Percentiles rank a stretch among this genome's conserved stretches.
Evolutionary conservation across 179 eudicot genomes (phyloP).

Genomic region (Patellifolia procumbens): DNA sequence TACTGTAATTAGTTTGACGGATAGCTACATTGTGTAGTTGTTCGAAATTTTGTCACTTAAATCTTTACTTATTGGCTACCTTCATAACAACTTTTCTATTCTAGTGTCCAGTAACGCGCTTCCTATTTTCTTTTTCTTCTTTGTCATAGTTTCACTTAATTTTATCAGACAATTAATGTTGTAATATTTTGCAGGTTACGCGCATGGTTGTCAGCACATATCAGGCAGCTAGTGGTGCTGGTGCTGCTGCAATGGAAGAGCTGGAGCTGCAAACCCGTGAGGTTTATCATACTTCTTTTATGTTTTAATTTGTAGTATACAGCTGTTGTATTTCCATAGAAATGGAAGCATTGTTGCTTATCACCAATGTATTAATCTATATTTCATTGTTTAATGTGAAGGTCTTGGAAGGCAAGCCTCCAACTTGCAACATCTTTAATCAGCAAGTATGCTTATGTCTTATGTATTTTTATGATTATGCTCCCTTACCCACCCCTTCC

Average conservation of each 20-base stretch:
- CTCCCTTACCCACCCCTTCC: background rate
- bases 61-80: background rate
- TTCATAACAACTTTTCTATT: background rate
- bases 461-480: background rate
- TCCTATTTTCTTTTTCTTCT: background rate
- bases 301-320: background rate
- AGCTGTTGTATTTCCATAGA: background rate
- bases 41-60: background rate
- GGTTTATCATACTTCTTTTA: slow-evolving; percentile 40
- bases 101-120: background rate
- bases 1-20: background rate
- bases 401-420: slow-evolving; percentile 93
- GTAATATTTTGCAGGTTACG: slow-evolving; percentile 54
- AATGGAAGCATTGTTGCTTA: background rate
- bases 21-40: background rate
- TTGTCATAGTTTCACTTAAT: background rate
- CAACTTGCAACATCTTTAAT: slow-evolving; percentile 89
- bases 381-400: slow-evolving; percentile 23
- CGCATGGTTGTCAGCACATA: slow-evolving; percentile 99
- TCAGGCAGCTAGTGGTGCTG: slow-evolving; percentile 99
- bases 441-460: slow-evolving; percentile 62
- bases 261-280: slow-evolving; percentile 95
- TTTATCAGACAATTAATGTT: background rate
- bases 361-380: background rate
- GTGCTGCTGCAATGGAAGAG: slow-evolving; percentile 99